Percentiles rank a stretch among this genome's conserved stretches.
Conservation (phyloP, 2,329 filamentous ascomycete genomes). For the Huntiella moniliformis region DNA sequence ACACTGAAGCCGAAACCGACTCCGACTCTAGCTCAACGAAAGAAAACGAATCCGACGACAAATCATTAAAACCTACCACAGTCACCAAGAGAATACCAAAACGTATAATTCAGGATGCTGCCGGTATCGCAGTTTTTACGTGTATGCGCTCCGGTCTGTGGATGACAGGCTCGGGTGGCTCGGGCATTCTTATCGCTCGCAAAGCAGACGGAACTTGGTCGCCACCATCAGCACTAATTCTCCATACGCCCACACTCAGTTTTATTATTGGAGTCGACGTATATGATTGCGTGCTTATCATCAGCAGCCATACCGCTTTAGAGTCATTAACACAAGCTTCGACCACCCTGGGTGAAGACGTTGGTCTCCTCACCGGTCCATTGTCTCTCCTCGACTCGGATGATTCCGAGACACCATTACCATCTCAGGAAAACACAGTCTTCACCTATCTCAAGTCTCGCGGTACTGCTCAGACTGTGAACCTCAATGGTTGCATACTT, state of each 20-base stretch:
- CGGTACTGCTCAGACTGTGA: slow-evolving; percentile 35
- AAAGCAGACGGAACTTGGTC: slow-evolving; percentile 81
- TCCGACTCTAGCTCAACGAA: neutral
- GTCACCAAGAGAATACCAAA: slow-evolving; percentile 59
- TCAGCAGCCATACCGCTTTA: slow-evolving; percentile 70
- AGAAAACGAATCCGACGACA: neutral
- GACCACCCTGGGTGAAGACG: slow-evolving; percentile 64
- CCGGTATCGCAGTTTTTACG: slow-evolving; percentile 82
- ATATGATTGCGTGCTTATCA: slow-evolving; percentile 86
- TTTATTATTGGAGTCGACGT: slow-evolving; percentile 87
- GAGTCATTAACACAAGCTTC: slow-evolving; percentile 66
- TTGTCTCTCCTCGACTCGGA: slow-evolving; percentile 36
- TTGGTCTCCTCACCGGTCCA: slow-evolving; percentile 59
- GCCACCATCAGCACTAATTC: slow-evolving; percentile 72
- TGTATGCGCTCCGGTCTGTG: slow-evolving; percentile 88
- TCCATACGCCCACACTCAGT: slow-evolving; percentile 75
- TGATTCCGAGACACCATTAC: slow-evolving; percentile 32
- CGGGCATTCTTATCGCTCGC: slow-evolving; percentile 67
- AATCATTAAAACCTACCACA: slow-evolving; percentile 32
- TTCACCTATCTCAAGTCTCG: slow-evolving; percentile 40
- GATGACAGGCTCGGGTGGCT: slow-evolving; percentile 79
- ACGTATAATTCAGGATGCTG: slow-evolving; percentile 71
- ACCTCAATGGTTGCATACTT: slow-evolving; percentile 36
- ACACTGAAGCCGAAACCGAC: slow-evolving; percentile 20
- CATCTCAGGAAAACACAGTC: slow-evolving; percentile 29